Base-by-base conservation (phyloP, 2,329 filamentous ascomycete species). In the Tolypocladium pustulatum region DNA sequence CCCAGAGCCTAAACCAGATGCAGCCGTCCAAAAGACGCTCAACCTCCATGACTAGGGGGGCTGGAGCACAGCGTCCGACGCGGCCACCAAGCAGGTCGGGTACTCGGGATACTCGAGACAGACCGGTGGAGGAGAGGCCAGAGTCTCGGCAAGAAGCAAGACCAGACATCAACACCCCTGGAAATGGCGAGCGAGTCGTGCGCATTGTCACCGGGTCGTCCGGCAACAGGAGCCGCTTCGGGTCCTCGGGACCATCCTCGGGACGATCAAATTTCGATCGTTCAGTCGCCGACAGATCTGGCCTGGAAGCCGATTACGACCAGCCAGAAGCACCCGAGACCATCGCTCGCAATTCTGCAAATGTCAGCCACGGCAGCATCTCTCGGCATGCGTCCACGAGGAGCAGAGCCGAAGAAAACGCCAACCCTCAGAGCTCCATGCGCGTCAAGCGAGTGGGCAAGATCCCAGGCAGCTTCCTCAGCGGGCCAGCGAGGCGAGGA, bases 391-490 rank as follows among this genome's bases (percentile, higher is more conserved):
- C 76, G 41, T 76, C 81, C 4, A 81, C 76, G 40, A 76, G 78
- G 55, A 76, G 72, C 20, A 77, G 80, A 40, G 77, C 79, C 55
- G 84, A 84, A 3, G 87, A 91, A 30, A 85, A 88, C 38, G 73
- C 76, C 38, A 86, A 83, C 17, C 75, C 84, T 1, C 88, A 90
- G 61, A 86, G 87, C 65, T 91, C 90, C 0, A 83, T 91, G 78
- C 83, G 90, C 6, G 78, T 92, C 60, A 93, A 92, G 73, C 80
- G 89, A 61, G 83, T 90, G 17, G 87, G 87, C 20, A 89, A 90
- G 71, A 78, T 88, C 9, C 83, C 87, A 2, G 90, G 90, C 1
- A 88, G 84, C 60, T 92, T 93, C 64, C 76, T 94, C 27, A 91
- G 89, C 64, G 90, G 89, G 1, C 90, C 90, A 34, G 89, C 90